phyloP scores from a whole-genome alignment of 2,329 filamentous ascomycete species.

The Hawksworthiomyces lignivorus region DNA sequence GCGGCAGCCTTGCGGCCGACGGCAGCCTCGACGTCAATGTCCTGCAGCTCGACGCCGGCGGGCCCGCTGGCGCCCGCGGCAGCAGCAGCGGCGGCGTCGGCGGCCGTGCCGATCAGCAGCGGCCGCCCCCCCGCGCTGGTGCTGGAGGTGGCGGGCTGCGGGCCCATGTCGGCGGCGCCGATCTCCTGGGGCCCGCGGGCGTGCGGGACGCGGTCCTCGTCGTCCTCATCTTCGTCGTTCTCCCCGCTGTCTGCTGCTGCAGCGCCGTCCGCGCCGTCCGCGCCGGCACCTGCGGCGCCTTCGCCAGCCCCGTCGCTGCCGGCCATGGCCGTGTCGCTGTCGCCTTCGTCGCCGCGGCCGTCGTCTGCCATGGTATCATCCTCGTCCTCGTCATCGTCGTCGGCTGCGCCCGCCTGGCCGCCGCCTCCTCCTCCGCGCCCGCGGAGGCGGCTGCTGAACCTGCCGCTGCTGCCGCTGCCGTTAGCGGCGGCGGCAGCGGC shows the following conservation, averaged over 20 bases:
- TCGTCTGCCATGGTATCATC: neutral
- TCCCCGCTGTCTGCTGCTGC: slow-evolving; percentile 13
- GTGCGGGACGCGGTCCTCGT: slow-evolving; percentile 60
- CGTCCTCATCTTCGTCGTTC: slow-evolving; percentile 8
- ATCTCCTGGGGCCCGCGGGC: slow-evolving; percentile 78
- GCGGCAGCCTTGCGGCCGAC: slow-evolving; percentile 43
- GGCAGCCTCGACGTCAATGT: slow-evolving; percentile 54
- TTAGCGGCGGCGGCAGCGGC: slow-evolving; percentile 14
- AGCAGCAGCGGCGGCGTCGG: slow-evolving; percentile 22
- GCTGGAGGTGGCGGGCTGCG: slow-evolving; percentile 45
- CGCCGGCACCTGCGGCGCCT: slow-evolving; percentile 2
- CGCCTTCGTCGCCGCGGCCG: slow-evolving; percentile 1
- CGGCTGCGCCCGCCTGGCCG: neutral
- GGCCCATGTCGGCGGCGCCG: slow-evolving; percentile 78
- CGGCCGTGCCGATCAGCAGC: slow-evolving; percentile 12
- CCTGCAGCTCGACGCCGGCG: slow-evolving; percentile 37
- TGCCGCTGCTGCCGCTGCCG: slow-evolving; percentile 10
- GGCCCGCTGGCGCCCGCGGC: slow-evolving; percentile 24
- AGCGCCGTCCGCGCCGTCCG: slow-evolving; percentile 18
- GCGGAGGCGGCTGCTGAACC: neutral
- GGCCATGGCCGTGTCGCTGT: slow-evolving; percentile 4
- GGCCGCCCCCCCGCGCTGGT: slow-evolving; percentile 18
- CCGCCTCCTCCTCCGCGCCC: neutral
- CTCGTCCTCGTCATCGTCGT: slow-evolving; percentile 6
- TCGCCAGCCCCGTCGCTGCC: neutral